Evolutionary conservation across 192 early-diverging fungal species (phyloP).

Genomic region (Diversispora eburnea): DNA sequence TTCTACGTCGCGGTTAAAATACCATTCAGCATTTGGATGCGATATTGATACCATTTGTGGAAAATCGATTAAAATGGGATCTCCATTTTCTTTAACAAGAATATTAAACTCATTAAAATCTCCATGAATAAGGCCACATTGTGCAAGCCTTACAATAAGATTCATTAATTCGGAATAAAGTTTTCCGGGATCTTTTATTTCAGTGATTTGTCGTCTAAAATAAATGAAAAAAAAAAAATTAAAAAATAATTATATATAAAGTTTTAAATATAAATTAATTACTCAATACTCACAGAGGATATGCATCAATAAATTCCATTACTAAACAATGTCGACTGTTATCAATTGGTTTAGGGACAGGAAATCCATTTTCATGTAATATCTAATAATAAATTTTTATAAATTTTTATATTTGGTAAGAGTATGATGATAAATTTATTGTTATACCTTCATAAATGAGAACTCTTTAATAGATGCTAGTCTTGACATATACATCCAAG

Average conservation of each 20-base stretch:
- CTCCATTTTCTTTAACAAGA: slow-evolving; percentile 74
- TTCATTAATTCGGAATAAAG: slow-evolving; percentile 95
- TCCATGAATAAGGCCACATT: slow-evolving; percentile 94
- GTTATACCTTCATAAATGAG: slow-evolving; percentile 93
- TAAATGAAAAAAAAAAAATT: neutral
- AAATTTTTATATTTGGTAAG: slow-evolving; percentile 8
- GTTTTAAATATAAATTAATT: neutral
- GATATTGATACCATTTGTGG: slow-evolving; percentile 99
- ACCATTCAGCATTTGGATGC: slow-evolving; percentile 92
- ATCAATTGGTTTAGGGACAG: slow-evolving; percentile 92
- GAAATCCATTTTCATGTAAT: slow-evolving; percentile 91
- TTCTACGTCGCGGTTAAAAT: slow-evolving; percentile 98
- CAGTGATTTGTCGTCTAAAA: slow-evolving; percentile 73
- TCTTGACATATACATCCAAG: slow-evolving; percentile 99
- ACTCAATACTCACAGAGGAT: slow-evolving; percentile 62
- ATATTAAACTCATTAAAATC: slow-evolving; percentile 99
- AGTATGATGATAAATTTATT: neutral
- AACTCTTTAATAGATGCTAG: slow-evolving; percentile 98
- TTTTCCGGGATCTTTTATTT: slow-evolving; percentile 84
- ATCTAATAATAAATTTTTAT: slow-evolving; percentile 9
- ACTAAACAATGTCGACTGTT: slow-evolving; percentile 93
- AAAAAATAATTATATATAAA: neutral
- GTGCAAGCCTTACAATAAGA: slow-evolving; percentile 90
- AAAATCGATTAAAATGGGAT: slow-evolving; percentile 96
- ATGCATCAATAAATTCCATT: slow-evolving; percentile 94